Percentiles rank a stretch among this genome's conserved stretches.
Evolutionary conservation across 306 rosid species (phyloP).

Genomic region (Heteromeles arbutifolia): DNA sequence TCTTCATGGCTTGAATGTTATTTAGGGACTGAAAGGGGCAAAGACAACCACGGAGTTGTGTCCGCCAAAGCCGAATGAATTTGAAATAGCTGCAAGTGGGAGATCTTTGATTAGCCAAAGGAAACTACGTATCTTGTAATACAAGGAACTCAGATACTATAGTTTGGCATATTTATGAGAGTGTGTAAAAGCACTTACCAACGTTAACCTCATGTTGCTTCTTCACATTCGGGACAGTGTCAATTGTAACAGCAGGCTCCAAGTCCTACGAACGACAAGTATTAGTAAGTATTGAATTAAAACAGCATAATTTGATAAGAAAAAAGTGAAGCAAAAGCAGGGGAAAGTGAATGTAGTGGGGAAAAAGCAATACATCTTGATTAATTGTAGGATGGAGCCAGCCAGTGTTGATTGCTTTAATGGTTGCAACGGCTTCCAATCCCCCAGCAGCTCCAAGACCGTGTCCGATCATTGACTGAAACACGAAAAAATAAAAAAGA

Average conservation of each 20-base stretch:
- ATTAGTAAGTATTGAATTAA: neutral
- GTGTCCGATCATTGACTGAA: conserved; percentile 79
- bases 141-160: neutral
- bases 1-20: conserved; percentile 4
- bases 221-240: conserved; percentile 59
- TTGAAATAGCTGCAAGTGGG: conserved; percentile 51
- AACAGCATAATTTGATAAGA: neutral
- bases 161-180: neutral
- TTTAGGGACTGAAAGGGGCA: conserved; percentile 49
- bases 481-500: neutral
- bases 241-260: conserved; percentile 60
- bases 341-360: neutral
- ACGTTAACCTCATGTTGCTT: conserved; percentile 66
- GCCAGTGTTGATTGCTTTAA: conserved; percentile 63
- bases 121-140: neutral
- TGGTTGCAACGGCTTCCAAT: conserved; percentile 69
- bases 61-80: conserved; percentile 78
- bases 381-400: conserved; percentile 78
- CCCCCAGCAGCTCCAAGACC: conserved; percentile 80
- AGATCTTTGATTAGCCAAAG: neutral
- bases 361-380: conserved; percentile 43
- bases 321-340: neutral
- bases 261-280: conserved; percentile 35
- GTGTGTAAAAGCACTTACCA: conserved; percentile 37
- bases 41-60: conserved; percentile 69